phyloP scores from a whole-genome alignment of 352 stramenopile species.

The Globisporangium okanoganense region DNA sequence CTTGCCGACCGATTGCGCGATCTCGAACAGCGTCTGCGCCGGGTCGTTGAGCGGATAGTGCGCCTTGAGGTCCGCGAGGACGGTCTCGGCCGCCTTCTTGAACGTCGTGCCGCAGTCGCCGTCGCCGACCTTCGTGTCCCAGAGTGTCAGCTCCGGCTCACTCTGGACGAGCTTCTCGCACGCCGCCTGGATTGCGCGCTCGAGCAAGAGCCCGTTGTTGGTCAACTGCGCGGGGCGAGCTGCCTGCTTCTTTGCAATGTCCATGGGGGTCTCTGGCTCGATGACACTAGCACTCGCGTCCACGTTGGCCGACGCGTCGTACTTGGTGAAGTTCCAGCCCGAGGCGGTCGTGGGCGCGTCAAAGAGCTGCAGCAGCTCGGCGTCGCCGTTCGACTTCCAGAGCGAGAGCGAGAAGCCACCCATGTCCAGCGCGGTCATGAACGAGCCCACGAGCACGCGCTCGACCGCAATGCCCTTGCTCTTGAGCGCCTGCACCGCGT shows the following conservation, averaged over 20 bases:
- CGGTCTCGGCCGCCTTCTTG: conserved; percentile 86
- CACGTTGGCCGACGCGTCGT: conserved; percentile 28
- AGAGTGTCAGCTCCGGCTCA: conserved; percentile 91
- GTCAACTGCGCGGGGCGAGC: conserved; percentile 42
- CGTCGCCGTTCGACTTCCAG: conserved; percentile 75
- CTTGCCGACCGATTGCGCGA: conserved; percentile 59
- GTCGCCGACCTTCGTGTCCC: conserved; percentile 96
- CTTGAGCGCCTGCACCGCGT: conserved; percentile 61
- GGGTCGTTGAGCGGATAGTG: conserved; percentile 66
- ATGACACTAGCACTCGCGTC: conserved; percentile 27
- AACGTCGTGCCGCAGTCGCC: conserved; percentile 97
- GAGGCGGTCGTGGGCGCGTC: conserved; percentile 56
- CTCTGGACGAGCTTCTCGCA: conserved; percentile 78
- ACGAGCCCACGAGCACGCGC: conserved; percentile 90
- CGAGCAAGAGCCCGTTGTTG: conserved; percentile 30
- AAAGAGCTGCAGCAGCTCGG: conserved; percentile 47
- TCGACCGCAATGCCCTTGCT: conserved; percentile 65
- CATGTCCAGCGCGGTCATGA: conserved; percentile 99
- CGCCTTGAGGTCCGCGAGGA: conserved; percentile 61
- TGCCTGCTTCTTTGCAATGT: conserved; percentile 24
- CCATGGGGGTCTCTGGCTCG: conserved; percentile 19
- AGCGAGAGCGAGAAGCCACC: conserved; percentile 91
- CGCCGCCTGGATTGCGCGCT: conserved; percentile 64
- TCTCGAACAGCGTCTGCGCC: conserved; percentile 44
- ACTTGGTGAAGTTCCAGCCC: conserved; percentile 64